Evolutionary conservation across 768 basidiomycete species (phyloP).

Genomic region (Panaeolus cyanescens): DNA sequence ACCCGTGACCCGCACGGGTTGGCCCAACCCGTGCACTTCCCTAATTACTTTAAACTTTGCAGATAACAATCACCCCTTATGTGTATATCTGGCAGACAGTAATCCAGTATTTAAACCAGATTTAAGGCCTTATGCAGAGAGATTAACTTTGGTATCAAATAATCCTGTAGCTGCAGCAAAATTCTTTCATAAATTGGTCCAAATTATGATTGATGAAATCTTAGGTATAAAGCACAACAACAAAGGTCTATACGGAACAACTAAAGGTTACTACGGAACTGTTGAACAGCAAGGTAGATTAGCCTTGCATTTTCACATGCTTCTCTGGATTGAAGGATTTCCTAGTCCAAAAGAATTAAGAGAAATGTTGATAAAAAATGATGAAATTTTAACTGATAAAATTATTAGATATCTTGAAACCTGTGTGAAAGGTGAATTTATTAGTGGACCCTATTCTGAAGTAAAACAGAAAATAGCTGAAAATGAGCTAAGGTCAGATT

Average conservation of each 20-base stretch:
- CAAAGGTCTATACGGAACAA: conserved; percentile 29
- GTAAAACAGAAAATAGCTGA: conserved; percentile 8
- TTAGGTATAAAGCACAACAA: conserved; percentile 17
- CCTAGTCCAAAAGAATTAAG: conserved; percentile 31
- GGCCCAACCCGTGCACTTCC: too few species aligned
- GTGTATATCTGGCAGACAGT: conserved; percentile 31
- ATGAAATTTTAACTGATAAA: conserved; percentile 23
- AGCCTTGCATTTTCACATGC: conserved; percentile 33
- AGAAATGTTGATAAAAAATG: conserved; percentile 21
- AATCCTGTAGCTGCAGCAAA: conserved; percentile 17
- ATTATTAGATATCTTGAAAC: conserved; percentile 33
- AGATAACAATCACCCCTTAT: conserved; percentile 31
- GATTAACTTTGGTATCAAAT: background rate
- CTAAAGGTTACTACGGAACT: conserved; percentile 35
- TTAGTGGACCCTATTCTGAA: conserved; percentile 18
- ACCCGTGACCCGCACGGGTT: too few species aligned
- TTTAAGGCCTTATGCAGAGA: background rate
- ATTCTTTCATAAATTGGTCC: conserved; percentile 32
- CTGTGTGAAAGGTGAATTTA: conserved; percentile 30
- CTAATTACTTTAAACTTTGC: conserved; percentile 34
- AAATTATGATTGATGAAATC: conserved; percentile 28
- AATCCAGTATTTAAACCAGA: conserved; percentile 20
- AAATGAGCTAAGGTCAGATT: background rate
- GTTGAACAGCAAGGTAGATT: conserved; percentile 39
- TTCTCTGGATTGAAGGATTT: conserved; percentile 32